phyloP scores from a whole-genome alignment of 192 early-diverging fungal genomes.

The Ambispora gerdemannii region DNA sequence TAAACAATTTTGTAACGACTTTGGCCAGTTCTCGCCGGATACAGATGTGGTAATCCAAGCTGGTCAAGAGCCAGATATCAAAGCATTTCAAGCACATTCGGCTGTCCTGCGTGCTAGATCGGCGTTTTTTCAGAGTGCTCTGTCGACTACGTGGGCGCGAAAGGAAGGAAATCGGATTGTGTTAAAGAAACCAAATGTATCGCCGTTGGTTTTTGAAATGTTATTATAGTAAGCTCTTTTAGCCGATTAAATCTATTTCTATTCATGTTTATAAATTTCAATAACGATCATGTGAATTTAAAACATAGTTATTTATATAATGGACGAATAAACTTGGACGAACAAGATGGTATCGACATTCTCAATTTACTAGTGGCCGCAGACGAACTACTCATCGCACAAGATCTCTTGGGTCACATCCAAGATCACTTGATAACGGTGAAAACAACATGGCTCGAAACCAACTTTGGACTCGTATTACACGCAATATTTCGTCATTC shows the following conservation, averaged over 20 bases:
- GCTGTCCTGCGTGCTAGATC: background rate
- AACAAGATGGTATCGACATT: conserved; percentile 11
- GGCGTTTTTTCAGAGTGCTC: conserved; percentile 7
- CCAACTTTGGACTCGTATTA: conserved; percentile 16
- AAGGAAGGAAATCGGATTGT: conserved; percentile 13
- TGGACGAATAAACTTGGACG: background rate
- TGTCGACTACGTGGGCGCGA: conserved; percentile 16
- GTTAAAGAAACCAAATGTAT: conserved; percentile 26
- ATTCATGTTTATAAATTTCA: background rate
- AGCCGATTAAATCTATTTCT: background rate
- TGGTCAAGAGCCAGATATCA: background rate
- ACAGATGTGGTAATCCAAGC: conserved; percentile 27
- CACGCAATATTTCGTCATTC: background rate
- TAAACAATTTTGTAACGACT: background rate
- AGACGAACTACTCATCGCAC: conserved; percentile 17
- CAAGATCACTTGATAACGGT: conserved; percentile 18
- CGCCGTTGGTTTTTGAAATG: conserved; percentile 6
- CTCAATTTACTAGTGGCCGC: conserved; percentile 12
- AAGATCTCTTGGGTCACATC: conserved; percentile 3
- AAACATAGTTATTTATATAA: conserved; percentile 13
- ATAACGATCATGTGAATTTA: background rate
- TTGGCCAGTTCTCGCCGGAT: background rate
- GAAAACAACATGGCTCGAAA: conserved; percentile 16
- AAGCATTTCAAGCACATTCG: conserved; percentile 3
- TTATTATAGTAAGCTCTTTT: conserved; percentile 22